Evolutionary conservation across 345 rosid species (phyloP).

Genomic region (Carallia brachiata): DNA sequence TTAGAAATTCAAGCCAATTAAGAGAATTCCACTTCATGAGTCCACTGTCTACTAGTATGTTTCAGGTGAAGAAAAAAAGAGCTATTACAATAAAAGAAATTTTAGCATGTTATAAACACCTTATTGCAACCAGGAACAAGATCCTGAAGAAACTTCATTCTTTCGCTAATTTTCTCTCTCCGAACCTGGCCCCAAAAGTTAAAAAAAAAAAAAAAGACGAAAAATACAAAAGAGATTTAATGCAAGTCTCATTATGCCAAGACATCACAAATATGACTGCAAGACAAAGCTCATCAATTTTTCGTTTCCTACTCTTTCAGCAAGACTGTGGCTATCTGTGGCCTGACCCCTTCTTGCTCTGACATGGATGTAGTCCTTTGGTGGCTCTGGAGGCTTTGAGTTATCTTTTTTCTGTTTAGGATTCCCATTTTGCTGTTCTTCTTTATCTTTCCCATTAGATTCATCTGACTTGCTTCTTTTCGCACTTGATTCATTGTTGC

Average conservation of each 20-base stretch:
- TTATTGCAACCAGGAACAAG: constrained; percentile 34
- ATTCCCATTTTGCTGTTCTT: constrained; percentile 17
- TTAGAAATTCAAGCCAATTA: constrained; percentile 4
- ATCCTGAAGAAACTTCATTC: constrained; percentile 33
- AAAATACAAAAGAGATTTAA: not conserved
- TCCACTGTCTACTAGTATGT: not conserved
- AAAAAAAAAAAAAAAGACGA: not conserved
- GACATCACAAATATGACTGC: not conserved
- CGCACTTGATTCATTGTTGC: constrained; percentile 29
- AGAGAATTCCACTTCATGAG: not conserved
- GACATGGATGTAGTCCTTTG: constrained; percentile 30
- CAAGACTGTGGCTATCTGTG: constrained; percentile 33
- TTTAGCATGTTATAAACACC: constrained; percentile 4
- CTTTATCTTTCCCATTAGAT: constrained; percentile 26
- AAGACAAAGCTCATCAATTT: not conserved
- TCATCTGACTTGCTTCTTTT: constrained; percentile 57
- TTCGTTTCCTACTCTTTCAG: constrained; percentile 26
- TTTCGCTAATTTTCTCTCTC: constrained; percentile 31
- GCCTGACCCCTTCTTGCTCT: constrained; percentile 36
- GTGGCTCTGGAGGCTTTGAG: constrained; percentile 26
- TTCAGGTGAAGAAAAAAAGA: not conserved
- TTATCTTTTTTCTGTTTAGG: constrained; percentile 32
- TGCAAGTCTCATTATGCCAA: not conserved
- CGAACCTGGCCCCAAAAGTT: constrained; percentile 15
- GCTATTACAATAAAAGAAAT: not conserved